Evolutionary conservation across 169 alveolate genomes (phyloP).

Genomic region (Plasmodium sp.): DNA sequence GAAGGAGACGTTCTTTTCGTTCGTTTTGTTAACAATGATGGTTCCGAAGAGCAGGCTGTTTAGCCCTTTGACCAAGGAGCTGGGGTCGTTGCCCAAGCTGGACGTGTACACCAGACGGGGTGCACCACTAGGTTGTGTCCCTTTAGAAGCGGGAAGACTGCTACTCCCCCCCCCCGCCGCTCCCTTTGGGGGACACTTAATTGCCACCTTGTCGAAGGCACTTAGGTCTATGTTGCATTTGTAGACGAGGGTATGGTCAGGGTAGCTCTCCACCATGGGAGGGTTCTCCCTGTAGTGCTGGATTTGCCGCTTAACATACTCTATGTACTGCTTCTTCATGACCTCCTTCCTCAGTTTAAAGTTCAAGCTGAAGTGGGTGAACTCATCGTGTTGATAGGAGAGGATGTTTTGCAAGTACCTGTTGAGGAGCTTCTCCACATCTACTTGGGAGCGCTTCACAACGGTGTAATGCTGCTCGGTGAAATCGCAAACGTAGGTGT

Average conservation of each 20-base stretch:
- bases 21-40: constrained; percentile 4
- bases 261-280: not conserved
- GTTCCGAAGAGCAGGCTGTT: constrained; percentile 29
- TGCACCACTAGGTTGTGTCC: not conserved
- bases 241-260: not conserved
- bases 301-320: constrained; percentile 31
- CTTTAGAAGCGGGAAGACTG: not conserved
- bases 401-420: not conserved
- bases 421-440: not conserved
- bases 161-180: too few species aligned
- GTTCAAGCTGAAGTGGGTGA: constrained; percentile 19
- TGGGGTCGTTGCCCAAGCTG: constrained; percentile 18
- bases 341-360: constrained; percentile 33
- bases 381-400: not conserved
- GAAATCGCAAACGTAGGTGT: constrained; percentile 55
- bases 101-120: constrained; percentile 14
- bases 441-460: not conserved
- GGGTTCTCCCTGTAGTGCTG: constrained; percentile 11
- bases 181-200: constrained; percentile 19
- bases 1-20: constrained; percentile 14
- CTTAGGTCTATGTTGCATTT: constrained; percentile 47
- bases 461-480: constrained; percentile 9
- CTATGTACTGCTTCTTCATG: constrained; percentile 30
- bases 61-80: constrained; percentile 4
- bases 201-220: constrained; percentile 20